Evolutionary conservation across 2,329 filamentous ascomycete genomes (phyloP).

Genomic region (Colletotrichum australisinense): DNA sequence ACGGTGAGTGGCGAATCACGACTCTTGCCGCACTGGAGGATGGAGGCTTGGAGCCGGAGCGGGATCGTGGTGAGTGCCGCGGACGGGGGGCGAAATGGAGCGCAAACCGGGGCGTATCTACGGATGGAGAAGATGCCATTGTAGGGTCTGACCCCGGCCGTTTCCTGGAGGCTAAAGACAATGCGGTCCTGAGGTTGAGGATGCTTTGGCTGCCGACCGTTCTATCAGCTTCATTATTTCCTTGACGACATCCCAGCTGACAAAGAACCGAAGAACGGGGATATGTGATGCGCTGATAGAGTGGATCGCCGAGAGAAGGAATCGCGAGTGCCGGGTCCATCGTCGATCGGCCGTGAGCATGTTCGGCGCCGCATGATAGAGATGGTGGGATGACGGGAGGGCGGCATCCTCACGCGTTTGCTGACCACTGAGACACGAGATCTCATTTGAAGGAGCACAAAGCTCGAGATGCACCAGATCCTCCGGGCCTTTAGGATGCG

Average conservation of each 20-base stretch:
- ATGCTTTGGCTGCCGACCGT: neutral
- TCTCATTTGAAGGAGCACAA: constrained; percentile 18
- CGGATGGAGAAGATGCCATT: neutral
- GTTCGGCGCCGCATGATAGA: constrained; percentile 3
- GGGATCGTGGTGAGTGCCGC: constrained; percentile 7
- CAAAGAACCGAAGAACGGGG: neutral
- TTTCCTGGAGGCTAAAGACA: neutral
- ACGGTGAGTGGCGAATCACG: constrained; percentile 41
- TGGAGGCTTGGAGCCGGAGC: constrained; percentile 17
- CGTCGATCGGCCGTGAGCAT: constrained; percentile 18
- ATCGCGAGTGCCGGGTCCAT: constrained; percentile 1
- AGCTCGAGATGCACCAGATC: constrained; percentile 11
- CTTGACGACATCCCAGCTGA: neutral
- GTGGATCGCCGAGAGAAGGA: constrained; percentile 7
- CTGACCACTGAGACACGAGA: constrained; percentile 32
- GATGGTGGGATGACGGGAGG: neutral
- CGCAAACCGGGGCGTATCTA: neutral
- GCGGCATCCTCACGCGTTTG: constrained; percentile 13
- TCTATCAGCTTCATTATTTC: neutral
- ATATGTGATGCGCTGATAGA: neutral
- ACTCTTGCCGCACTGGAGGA: constrained; percentile 1
- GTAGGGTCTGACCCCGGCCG: neutral
- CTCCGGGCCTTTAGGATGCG: constrained; percentile 14
- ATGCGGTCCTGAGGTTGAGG: neutral
- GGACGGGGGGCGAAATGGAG: constrained; percentile 7